Percentiles rank a stretch among this genome's conserved stretches.
Conservation (phyloP, 345 rosid species). For the Lepidium didymum region DNA sequence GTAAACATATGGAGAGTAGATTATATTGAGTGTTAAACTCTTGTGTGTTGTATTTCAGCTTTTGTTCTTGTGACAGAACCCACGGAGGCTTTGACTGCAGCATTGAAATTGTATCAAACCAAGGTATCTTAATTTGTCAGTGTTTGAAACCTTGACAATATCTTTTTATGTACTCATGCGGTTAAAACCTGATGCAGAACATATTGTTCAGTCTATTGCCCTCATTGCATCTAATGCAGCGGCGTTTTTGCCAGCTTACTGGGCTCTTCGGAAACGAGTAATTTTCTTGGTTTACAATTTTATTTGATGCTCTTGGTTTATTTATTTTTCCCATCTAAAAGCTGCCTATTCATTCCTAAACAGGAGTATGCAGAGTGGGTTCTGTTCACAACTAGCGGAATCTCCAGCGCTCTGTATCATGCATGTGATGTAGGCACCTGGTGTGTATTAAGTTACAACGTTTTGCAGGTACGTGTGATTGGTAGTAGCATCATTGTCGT, state of each 20-base stretch:
- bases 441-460: conserved; percentile 68
- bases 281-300: conserved; percentile 8
- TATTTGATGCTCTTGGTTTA: not conserved
- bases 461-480: conserved; percentile 62
- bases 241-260: conserved; percentile 81
- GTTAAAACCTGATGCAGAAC: conserved; percentile 48
- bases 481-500: conserved; percentile 3
- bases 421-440: conserved; percentile 96
- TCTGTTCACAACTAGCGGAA: conserved; percentile 78
- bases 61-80: conserved; percentile 75
- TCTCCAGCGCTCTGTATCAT: conserved; percentile 91
- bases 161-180: conserved; percentile 16
- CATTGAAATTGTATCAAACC: conserved; percentile 64
- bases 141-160: not conserved
- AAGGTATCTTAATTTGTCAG: conserved; percentile 36
- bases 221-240: conserved; percentile 87
- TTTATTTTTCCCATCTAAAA: not conserved
- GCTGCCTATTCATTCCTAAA: conserved; percentile 15
- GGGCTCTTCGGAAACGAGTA: conserved; percentile 87
- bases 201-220: conserved; percentile 66
- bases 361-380: conserved; percentile 98
- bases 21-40: not conserved
- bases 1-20: not conserved
- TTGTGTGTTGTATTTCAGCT: conserved; percentile 52
- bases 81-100: conserved; percentile 98